These are phyloP conservation scores for Ascochyta pisi DNA, from an alignment of 2,329 filamentous ascomycete genomes.

Conservation along the genomic window DNA sequence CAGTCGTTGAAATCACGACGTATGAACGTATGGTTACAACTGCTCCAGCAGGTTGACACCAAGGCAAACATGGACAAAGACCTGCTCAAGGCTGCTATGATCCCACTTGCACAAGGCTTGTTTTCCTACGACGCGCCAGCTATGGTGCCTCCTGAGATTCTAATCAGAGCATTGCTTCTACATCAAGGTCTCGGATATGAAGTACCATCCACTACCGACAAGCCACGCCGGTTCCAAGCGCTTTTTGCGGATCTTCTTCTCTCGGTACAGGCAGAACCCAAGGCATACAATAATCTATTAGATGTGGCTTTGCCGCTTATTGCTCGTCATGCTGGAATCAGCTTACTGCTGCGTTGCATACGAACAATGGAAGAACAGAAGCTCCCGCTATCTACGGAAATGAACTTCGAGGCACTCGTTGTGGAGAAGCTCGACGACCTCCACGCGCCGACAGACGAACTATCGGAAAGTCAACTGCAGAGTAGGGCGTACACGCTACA, in stretches of 20 bases:
- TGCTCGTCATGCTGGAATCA: constrained; percentile 13
- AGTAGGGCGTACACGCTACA: background rate
- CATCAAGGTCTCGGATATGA: background rate
- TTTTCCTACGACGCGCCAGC: background rate
- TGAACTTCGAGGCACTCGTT: constrained; percentile 1
- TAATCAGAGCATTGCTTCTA: constrained; percentile 5
- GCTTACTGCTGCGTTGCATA: constrained; percentile 19
- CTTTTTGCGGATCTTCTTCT: constrained; percentile 22
- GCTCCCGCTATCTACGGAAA: constrained; percentile 6
- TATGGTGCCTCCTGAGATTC: background rate
- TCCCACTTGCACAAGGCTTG: background rate
- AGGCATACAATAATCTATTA: constrained; percentile 24
- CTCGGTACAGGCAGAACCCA: constrained; percentile 12
- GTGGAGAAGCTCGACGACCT: background rate
- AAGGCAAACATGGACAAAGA: background rate
- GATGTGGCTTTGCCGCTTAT: constrained; percentile 24
- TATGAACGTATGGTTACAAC: constrained; percentile 26
- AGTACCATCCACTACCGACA: constrained; percentile 1
- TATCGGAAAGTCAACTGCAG: background rate
- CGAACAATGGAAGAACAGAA: constrained; percentile 14
- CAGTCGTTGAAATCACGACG: background rate
- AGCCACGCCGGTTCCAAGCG: background rate
- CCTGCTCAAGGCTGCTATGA: constrained; percentile 1
- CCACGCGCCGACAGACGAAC: background rate
- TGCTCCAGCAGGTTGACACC: constrained; percentile 28